phyloP scores from a whole-genome alignment of 2,329 filamentous ascomycete species.

The Talaromyces sp. region DNA sequence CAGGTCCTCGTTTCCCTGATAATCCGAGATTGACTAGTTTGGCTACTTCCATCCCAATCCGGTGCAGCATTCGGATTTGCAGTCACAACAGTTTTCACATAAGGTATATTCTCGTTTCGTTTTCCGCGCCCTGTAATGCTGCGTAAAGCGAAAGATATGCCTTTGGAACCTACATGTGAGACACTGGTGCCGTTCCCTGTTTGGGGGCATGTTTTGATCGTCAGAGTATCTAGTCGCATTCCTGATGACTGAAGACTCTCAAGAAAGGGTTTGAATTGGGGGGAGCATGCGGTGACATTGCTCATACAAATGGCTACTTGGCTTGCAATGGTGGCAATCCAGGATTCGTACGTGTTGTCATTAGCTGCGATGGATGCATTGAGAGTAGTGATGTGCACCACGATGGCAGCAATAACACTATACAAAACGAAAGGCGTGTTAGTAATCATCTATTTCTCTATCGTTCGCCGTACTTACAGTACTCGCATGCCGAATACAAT shows the following conservation, averaged over 20 bases:
- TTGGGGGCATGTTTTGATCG: constrained; percentile 22
- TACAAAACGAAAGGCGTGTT: background rate
- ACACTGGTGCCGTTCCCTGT: constrained; percentile 1
- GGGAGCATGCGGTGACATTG: constrained; percentile 32
- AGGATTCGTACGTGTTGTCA: constrained; percentile 27
- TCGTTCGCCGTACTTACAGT: constrained; percentile 23
- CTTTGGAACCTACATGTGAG: constrained; percentile 14
- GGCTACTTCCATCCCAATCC: constrained; percentile 29
- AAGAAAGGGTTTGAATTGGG: constrained; percentile 35
- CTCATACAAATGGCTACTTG: constrained; percentile 24
- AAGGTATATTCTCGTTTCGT: constrained; percentile 6
- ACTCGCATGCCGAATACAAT: constrained; percentile 28
- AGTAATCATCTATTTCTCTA: background rate
- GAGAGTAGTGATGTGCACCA: constrained; percentile 27
- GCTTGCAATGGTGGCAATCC: constrained; percentile 26
- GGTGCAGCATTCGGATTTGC: constrained; percentile 20
- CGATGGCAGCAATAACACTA: constrained; percentile 29
- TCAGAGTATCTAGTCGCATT: constrained; percentile 26
- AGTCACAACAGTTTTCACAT: constrained; percentile 17
- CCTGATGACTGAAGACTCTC: constrained; percentile 32
- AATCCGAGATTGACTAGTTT: constrained; percentile 30
- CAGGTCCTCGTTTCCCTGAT: constrained; percentile 30
- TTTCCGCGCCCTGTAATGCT: constrained; percentile 20
- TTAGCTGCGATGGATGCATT: constrained; percentile 15
- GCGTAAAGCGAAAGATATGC: constrained; percentile 22